Conservation (phyloP, 306 rosid genomes). For the Gynostemma pentaphyllum region DNA sequence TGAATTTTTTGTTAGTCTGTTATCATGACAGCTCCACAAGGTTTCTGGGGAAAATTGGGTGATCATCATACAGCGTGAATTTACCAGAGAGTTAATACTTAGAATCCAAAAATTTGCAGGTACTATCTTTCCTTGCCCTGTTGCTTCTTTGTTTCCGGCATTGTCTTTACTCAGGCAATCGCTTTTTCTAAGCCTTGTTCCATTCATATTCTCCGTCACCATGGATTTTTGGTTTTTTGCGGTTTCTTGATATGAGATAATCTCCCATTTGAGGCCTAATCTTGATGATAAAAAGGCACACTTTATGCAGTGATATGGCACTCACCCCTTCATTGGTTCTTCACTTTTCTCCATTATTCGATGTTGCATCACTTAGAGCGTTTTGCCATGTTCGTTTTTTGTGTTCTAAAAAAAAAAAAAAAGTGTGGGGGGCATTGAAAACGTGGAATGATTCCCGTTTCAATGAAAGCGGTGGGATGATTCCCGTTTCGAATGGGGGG, state of each 20-base stretch:
- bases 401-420: too few species aligned
- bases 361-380: constrained; percentile 67
- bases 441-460: too few species aligned
- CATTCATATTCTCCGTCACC: constrained; percentile 42
- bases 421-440: too few species aligned
- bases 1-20: neutral
- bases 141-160: constrained; percentile 84
- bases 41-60: neutral
- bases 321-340: constrained; percentile 91
- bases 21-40: neutral
- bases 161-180: constrained; percentile 22
- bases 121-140: constrained; percentile 90
- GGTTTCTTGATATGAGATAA: constrained; percentile 54
- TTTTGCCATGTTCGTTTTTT: constrained; percentile 84
- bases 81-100: constrained; percentile 10
- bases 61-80: neutral
- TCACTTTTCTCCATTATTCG: constrained; percentile 87
- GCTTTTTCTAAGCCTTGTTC: constrained; percentile 58
- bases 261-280: constrained; percentile 57
- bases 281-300: constrained; percentile 47
- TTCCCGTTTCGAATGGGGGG: too few species aligned
- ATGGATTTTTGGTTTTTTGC: constrained; percentile 58
- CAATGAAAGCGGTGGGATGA: too few species aligned
- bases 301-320: constrained; percentile 48
- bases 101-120: constrained; percentile 48